Percentiles rank a stretch among this genome's conserved stretches.
Conservation (phyloP, 352 stramenopile species). For the Phytophthora hibernalis region DNA sequence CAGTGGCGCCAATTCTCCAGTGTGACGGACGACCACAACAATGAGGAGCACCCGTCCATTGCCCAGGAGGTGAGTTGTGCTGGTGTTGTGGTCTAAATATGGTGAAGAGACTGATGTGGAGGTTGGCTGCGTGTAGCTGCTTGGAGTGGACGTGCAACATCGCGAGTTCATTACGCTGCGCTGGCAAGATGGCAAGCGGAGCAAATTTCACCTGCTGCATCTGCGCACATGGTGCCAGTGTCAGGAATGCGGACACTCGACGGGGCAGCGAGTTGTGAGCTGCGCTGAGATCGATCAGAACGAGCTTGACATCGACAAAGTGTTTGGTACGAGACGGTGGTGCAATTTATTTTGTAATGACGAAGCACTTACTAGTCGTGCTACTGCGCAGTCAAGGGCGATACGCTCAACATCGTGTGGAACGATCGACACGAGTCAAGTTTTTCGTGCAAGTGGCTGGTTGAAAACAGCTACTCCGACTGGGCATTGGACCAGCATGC, state of each 20-base stretch:
- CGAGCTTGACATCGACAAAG: conserved; percentile 71
- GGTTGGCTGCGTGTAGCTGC: conserved; percentile 39
- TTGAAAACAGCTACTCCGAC: conserved; percentile 82
- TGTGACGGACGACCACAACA: conserved; percentile 11
- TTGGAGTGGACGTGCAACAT: conserved; percentile 73
- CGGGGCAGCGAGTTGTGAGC: conserved; percentile 86
- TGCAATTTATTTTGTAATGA: not conserved
- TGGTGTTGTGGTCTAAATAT: not conserved
- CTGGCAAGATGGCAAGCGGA: conserved; percentile 75
- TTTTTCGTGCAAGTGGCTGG: conserved; percentile 74
- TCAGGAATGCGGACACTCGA: conserved; percentile 71
- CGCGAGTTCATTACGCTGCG: conserved; percentile 80
- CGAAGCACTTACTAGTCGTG: not conserved
- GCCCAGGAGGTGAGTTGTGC: conserved; percentile 31
- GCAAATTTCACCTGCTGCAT: conserved; percentile 80
- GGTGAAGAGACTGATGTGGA: conserved; percentile 8
- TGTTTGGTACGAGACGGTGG: conserved; percentile 57
- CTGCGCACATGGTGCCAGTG: conserved; percentile 83
- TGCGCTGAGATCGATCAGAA: conserved; percentile 60
- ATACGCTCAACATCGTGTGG: conserved; percentile 78
- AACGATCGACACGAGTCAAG: conserved; percentile 71
- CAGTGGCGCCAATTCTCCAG: conserved; percentile 28
- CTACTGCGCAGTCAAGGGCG: conserved; percentile 62
- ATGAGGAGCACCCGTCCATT: conserved; percentile 30
- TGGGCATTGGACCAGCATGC: conserved; percentile 57